Base-by-base conservation (phyloP, 176 grass and related monocot genomes). In the Thinopyrum elongatum region DNA sequence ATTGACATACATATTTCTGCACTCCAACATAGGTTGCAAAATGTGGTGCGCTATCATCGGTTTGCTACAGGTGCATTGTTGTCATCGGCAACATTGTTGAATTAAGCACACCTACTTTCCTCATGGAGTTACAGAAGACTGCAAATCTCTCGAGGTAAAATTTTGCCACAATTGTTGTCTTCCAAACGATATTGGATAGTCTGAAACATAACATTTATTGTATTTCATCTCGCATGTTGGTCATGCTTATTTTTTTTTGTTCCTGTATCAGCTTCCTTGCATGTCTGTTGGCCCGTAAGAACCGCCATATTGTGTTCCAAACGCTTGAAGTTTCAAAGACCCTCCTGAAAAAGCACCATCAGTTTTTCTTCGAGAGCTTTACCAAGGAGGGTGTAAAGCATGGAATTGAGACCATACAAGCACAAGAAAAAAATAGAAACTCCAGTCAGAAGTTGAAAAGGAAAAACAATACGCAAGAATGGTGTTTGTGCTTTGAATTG, bases 131-230 rank as follows among this genome's bases (percentile, higher is more conserved):
- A 34, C 80, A 86, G 49, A 95, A 81, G 44, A 76, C 51, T 65
- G 68, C 82, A 78, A 95, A 95, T 79, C 62, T 95, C 33, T 92
- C 93, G 46, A 90, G 90, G 93, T 95, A 30, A 87, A 63, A 19
- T 70, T 84, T 65, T 41, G 44, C 27, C 25, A 63, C 12, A 83
- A 25, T 23, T 29, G n/a, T 30, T 79, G 81, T 55, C 30, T 36
- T 86, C 29, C 1, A 9, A 34, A 84, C 17, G 3, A 61, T 76
- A 36, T 60, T 70, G 28, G 8, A 70, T 34, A 46, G 10, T 8
- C 30, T 53, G 7, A 70, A 59, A 76, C 10, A 23, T 46, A 21
- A 61, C 26, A 8, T 83, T 81, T 77, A 75, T 66, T 46, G 29
- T 30, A 46, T 58, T 64, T 31, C 36, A 78, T 68, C 25, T 80